phyloP scores from a whole-genome alignment of 2,329 filamentous ascomycete species.

The Exophiala bonariae region DNA sequence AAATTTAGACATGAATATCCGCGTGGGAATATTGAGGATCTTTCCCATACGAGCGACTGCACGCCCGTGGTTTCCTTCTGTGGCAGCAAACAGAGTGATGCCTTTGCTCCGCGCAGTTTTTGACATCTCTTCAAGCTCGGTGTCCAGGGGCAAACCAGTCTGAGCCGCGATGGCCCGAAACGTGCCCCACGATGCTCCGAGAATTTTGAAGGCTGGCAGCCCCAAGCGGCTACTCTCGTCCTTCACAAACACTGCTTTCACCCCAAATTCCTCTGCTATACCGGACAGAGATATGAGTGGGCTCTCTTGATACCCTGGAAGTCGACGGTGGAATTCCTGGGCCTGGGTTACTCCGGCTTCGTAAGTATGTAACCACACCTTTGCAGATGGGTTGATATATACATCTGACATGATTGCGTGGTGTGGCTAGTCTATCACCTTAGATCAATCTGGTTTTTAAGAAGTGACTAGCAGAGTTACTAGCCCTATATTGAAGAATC shows the following conservation, averaged over 20 bases:
- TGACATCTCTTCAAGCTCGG: constrained; percentile 47
- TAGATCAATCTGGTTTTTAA: no score
- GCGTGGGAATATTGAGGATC: constrained; percentile 55
- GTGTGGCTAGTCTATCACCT: no score
- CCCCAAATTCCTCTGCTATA: constrained; percentile 58
- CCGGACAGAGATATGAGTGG: constrained; percentile 54
- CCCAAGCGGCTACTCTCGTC: constrained; percentile 69
- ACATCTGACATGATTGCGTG: not conserved
- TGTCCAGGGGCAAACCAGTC: constrained; percentile 45
- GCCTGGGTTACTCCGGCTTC: constrained; percentile 13
- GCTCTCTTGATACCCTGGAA: constrained; percentile 60
- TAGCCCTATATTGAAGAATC: no score
- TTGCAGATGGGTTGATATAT: constrained; percentile 15
- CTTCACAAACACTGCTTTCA: constrained; percentile 65
- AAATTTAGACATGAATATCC: constrained; percentile 64
- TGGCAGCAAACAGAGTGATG: constrained; percentile 61
- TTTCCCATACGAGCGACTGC: constrained; percentile 69
- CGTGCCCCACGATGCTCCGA: constrained; percentile 74
- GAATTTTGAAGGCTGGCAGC: constrained; percentile 75
- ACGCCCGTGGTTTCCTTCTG: constrained; percentile 75
- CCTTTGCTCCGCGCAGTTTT: constrained; percentile 30
- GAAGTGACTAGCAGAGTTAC: no score
- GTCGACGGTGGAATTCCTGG: constrained; percentile 54
- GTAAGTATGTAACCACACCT: constrained; percentile 10
- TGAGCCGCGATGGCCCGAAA: constrained; percentile 55